These are phyloP conservation scores for Suillus fuscotomentosus DNA, from an alignment of 768 basidiomycete genomes.

Conservation along the genomic window DNA sequence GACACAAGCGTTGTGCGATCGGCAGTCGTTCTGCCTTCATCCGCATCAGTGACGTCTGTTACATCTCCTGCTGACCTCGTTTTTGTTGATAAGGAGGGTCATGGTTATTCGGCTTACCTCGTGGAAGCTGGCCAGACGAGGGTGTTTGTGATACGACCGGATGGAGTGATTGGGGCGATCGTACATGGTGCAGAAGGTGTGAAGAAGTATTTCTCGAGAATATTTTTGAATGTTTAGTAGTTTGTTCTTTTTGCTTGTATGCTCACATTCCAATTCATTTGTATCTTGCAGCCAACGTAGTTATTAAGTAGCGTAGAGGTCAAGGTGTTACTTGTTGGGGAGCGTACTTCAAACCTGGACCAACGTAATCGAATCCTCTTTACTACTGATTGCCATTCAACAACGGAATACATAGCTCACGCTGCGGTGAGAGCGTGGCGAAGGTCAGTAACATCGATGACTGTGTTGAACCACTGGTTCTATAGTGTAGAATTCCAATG, in stretches of 20 bases:
- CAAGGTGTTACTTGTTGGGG: no score
- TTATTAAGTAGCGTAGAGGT: neutral
- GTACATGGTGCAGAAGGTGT: conserved; percentile 21
- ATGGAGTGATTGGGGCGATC: conserved; percentile 25
- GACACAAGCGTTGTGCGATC: neutral
- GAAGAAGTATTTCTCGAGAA: neutral
- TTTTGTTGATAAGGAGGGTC: conserved; percentile 32
- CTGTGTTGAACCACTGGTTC: no score
- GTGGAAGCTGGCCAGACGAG: conserved; percentile 28
- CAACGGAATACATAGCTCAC: no score
- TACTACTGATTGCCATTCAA: no score
- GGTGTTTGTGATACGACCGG: conserved; percentile 29
- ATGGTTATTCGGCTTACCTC: conserved; percentile 36
- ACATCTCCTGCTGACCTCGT: conserved; percentile 23
- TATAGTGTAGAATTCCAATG: no score
- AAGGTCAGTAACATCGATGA: no score
- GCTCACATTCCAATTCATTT: neutral
- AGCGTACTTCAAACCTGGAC: no score
- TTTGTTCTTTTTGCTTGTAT: neutral
- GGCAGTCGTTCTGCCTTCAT: conserved; percentile 5
- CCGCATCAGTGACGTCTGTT: neutral
- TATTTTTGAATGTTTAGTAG: neutral
- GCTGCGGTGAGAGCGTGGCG: no score
- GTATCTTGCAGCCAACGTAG: neutral
- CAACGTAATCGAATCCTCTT: no score